These are phyloP conservation scores for Sphaerobolus stellatus DNA, from an alignment of 1,284 basidiomycete species.

Conservation along the genomic window DNA sequence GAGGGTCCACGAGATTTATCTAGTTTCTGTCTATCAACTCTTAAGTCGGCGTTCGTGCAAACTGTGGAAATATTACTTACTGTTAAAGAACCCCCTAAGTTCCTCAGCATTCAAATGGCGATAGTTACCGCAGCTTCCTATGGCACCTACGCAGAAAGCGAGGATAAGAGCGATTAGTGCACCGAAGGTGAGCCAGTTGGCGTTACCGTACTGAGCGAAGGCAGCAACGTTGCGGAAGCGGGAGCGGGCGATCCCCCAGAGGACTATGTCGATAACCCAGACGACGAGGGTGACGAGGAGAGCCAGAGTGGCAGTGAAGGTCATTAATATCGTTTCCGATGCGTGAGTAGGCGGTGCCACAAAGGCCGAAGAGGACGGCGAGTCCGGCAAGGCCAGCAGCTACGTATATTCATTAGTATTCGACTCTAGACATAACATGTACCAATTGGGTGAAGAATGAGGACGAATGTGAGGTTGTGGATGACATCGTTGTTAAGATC, in stretches of 20 bases:
- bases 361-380: conserved; percentile 70
- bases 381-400: conserved; percentile 72
- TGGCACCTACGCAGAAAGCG: conserved; percentile 62
- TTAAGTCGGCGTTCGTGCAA: too few species aligned
- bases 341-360: conserved; percentile 61
- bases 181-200: conserved; percentile 73
- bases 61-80: too few species aligned
- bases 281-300: conserved; percentile 62
- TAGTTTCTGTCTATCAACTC: too few species aligned
- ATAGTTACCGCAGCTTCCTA: conserved; percentile 70
- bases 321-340: conserved; percentile 74
- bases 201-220: conserved; percentile 73
- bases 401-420: too few species aligned
- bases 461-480: conserved; percentile 65
- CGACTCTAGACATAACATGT: too few species aligned
- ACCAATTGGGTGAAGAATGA: conserved; percentile 80
- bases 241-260: conserved; percentile 70
- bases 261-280: conserved; percentile 76
- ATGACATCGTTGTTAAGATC: conserved; percentile 52
- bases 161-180: conserved; percentile 65
- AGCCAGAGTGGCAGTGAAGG: conserved; percentile 62
- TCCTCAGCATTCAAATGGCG: too few species aligned
- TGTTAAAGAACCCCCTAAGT: too few species aligned
- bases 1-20: too few species aligned
- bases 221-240: conserved; percentile 53